These are phyloP conservation scores for Lactarius sanguifluus DNA, from an alignment of 768 basidiomycete species.

Conservation along the genomic window DNA sequence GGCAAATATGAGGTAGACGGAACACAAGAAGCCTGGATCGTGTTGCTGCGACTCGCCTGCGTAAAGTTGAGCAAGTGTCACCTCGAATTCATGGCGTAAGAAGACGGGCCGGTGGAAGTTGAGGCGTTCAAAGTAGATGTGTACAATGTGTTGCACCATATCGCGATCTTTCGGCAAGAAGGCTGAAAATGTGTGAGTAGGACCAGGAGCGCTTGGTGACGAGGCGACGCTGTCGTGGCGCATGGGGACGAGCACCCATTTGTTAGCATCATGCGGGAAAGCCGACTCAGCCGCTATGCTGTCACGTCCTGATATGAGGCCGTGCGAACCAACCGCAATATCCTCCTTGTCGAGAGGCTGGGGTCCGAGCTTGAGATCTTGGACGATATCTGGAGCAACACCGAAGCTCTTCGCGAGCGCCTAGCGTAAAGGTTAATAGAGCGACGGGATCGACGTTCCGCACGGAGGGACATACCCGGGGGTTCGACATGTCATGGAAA, in stretches of 20 bases:
- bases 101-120: conserved; percentile 81
- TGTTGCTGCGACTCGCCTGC: conserved; percentile 50
- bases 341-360: conserved; percentile 61
- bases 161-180: conserved; percentile 79
- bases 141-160: conserved; percentile 59
- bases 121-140: conserved; percentile 74
- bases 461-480: conserved; percentile 44
- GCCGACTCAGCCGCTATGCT: conserved; percentile 54
- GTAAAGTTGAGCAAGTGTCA: conserved; percentile 64
- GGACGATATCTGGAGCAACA: conserved; percentile 69
- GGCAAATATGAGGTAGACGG: conserved; percentile 73
- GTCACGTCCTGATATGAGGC: conserved; percentile 68
- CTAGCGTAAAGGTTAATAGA: conserved; percentile 35
- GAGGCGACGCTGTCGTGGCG: conserved; percentile 46
- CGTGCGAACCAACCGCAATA: conserved; percentile 72
- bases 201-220: conserved; percentile 26
- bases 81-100: conserved; percentile 64
- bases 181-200: conserved; percentile 46
- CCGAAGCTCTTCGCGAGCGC: conserved; percentile 79
- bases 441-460: conserved; percentile 8
- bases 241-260: conserved; percentile 60
- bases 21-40: conserved; percentile 79
- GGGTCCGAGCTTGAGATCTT: conserved; percentile 55
- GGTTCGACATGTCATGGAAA: conserved; percentile 74
- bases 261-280: conserved; percentile 56